phyloP scores from a whole-genome alignment of 23 red algal genomes.

The Gracilaria caudata region DNA sequence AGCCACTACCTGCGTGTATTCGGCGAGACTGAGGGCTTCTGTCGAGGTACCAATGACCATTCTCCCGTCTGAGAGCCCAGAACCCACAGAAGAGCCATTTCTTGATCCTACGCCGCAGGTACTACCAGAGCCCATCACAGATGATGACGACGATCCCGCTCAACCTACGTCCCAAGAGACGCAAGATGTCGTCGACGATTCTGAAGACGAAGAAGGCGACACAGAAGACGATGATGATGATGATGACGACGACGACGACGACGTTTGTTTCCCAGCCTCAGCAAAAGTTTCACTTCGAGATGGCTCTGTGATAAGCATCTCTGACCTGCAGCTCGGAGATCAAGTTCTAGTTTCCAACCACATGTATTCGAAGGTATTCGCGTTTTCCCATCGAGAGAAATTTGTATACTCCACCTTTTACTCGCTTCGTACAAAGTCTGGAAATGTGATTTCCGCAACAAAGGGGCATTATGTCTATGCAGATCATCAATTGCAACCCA shows the following conservation, averaged over 20 bases:
- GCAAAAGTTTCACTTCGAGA: slow-evolving; percentile 34
- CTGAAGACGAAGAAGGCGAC: neutral
- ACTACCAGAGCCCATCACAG: neutral
- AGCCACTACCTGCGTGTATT: slow-evolving; percentile 16
- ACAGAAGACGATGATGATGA: neutral
- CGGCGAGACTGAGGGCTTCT: neutral
- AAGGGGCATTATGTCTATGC: slow-evolving; percentile 50
- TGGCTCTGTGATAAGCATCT: slow-evolving; percentile 30
- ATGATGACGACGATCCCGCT: neutral
- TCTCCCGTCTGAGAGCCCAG: neutral
- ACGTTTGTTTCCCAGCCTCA: slow-evolving; percentile 56
- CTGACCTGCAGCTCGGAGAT: slow-evolving; percentile 43
- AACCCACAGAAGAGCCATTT: neutral
- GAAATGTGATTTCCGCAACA: slow-evolving; percentile 24
- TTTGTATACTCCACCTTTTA: slow-evolving; percentile 7
- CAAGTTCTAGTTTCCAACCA: slow-evolving; percentile 18
- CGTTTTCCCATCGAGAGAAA: slow-evolving; percentile 58
- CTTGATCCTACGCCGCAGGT: neutral
- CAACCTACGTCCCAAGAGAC: too few species aligned
- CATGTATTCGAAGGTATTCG: slow-evolving; percentile 21
- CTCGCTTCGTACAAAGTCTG: slow-evolving; percentile 21
- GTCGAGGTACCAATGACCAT: slow-evolving; percentile 11
- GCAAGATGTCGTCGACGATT: neutral
- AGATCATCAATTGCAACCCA: slow-evolving; percentile 16
- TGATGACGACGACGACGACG: slow-evolving; percentile 56